phyloP scores from a whole-genome alignment of 495 filamentous ascomycete species.

The Aspergillus cristatus region DNA sequence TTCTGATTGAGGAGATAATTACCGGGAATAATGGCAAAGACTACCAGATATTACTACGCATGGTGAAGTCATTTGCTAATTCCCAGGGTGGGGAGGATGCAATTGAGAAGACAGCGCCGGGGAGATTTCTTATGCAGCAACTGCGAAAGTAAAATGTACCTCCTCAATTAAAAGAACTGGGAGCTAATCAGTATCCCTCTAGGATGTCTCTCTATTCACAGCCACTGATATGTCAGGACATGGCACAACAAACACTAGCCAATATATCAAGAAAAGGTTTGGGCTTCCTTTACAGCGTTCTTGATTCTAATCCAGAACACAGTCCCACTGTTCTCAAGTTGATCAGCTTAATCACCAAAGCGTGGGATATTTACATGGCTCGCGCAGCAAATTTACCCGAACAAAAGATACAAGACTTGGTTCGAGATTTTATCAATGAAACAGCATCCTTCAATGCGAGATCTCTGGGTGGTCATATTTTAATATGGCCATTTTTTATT shows the following conservation, averaged over 20 bases:
- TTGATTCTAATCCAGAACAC: neutral
- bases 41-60: neutral
- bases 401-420: neutral
- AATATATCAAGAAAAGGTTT: neutral
- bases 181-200: neutral
- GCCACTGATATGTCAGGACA: neutral
- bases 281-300: slow-evolving; percentile 2
- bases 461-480: slow-evolving; percentile 3
- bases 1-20: slow-evolving; percentile 3
- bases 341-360: neutral
- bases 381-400: neutral
- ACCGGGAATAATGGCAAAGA: neutral
- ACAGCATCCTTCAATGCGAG: slow-evolving; percentile 2
- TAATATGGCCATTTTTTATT: slow-evolving; percentile 7
- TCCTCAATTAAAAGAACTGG: neutral
- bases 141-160: slow-evolving; percentile 1
- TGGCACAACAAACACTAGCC: neutral
- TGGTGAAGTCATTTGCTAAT: neutral
- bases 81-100: neutral
- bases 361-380: neutral
- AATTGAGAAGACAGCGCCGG: neutral
- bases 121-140: slow-evolving; percentile 3
- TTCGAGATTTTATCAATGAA: neutral
- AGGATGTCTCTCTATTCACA: neutral
- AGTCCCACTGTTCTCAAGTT: neutral